These are phyloP conservation scores for Rhododendron mucronatum DNA, from an alignment of 148 eudicot genomes.

Conservation along the genomic window DNA sequence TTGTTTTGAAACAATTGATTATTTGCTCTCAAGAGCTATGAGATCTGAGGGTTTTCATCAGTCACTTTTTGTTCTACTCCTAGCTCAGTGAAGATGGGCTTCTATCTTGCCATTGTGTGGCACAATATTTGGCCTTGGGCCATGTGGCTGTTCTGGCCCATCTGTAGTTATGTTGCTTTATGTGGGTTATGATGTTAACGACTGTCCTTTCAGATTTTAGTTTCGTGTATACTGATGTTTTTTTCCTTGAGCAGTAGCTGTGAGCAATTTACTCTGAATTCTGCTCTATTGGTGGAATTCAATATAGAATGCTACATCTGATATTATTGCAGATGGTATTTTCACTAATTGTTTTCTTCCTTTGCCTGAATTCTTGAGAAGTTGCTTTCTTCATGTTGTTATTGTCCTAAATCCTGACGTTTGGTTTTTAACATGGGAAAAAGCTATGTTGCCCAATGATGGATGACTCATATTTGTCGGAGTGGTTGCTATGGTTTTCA, in stretches of 20 bases:
- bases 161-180: background rate
- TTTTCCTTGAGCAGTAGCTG: too few species aligned
- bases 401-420: background rate
- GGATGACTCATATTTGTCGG: background rate
- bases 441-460: background rate
- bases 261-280: background rate
- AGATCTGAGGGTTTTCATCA: constrained; percentile 5
- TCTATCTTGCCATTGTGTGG: background rate
- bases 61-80: background rate
- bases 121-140: background rate
- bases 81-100: background rate
- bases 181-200: background rate
- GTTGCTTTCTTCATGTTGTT: background rate
- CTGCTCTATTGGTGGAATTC: background rate
- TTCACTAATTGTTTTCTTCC: background rate
- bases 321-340: background rate
- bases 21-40: background rate
- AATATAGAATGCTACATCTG: background rate
- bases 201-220: background rate
- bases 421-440: background rate
- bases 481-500: background rate
- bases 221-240: background rate
- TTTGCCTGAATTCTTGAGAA: background rate
- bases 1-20: background rate
- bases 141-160: background rate